phyloP scores from a whole-genome alignment of 176 grass and related monocot genomes.

The Aechmea fasciata region DNA sequence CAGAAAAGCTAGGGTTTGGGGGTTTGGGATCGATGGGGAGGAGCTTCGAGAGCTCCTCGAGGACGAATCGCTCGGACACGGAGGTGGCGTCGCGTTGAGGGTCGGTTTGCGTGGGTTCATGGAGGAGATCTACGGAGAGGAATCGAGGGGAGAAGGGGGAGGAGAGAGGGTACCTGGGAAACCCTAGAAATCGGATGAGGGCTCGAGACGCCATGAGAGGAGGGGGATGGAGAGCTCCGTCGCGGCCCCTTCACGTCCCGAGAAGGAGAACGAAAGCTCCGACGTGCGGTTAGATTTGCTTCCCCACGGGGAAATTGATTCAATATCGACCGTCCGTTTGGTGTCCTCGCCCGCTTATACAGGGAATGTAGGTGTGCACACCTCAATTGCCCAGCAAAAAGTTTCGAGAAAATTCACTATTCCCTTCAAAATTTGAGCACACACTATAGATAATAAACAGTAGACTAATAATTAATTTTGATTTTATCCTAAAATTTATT shows the following conservation, averaged over 20 bases:
- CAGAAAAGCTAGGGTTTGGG: constrained; percentile 9
- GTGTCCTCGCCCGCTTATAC: too few species aligned
- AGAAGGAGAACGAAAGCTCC: not conserved
- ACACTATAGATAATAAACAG: too few species aligned
- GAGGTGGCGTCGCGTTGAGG: not conserved
- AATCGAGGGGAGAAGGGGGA: constrained; percentile 7
- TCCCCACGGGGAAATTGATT: not conserved
- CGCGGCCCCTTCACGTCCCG: not conserved
- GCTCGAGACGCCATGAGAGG: not conserved
- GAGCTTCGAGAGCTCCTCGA: constrained; percentile 53
- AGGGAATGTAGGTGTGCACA: not conserved
- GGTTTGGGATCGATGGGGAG: constrained; percentile 14
- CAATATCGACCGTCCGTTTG: not conserved
- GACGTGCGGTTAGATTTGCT: not conserved
- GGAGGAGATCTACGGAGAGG: constrained; percentile 9
- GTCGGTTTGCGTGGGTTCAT: not conserved
- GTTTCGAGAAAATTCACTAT: too few species aligned
- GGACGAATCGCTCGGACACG: constrained; percentile 38
- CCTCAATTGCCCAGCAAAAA: too few species aligned
- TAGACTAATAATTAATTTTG: too few species aligned
- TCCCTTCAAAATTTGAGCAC: too few species aligned
- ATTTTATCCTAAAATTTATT: too few species aligned
- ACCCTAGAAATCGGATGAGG: not conserved
- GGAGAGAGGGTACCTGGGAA: not conserved
- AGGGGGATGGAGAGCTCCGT: not conserved